Conservation (phyloP, 768 basidiomycete species). For the Mycena venus region DNA sequence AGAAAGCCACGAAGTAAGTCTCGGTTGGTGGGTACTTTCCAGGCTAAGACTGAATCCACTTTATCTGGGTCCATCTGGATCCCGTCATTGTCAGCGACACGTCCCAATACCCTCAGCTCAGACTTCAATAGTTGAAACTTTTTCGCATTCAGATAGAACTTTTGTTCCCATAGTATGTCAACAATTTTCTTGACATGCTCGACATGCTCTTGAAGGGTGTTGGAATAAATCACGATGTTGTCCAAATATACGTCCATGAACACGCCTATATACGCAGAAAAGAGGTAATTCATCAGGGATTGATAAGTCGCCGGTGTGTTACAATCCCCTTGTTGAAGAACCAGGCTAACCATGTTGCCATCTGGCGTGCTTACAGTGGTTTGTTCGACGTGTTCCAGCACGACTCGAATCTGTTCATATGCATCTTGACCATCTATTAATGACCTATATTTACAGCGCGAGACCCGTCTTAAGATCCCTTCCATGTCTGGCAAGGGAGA, state of each 20-base stretch:
- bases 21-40: too few relatives aligned
- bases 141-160: too few relatives aligned
- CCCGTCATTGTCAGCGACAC: constrained; percentile 47
- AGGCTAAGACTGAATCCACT: too few relatives aligned
- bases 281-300: too few relatives aligned
- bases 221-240: constrained; percentile 56
- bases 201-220: constrained; percentile 50
- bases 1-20: too few relatives aligned
- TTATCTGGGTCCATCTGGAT: constrained; percentile 61
- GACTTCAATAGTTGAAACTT: constrained; percentile 43
- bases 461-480: not conserved
- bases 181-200: constrained; percentile 46
- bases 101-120: constrained; percentile 47
- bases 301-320: constrained; percentile 52
- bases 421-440: constrained; percentile 50
- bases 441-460: not conserved
- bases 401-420: constrained; percentile 55
- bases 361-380: constrained; percentile 46
- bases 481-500: too few relatives aligned
- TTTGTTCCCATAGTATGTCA: constrained; percentile 46
- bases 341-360: too few relatives aligned
- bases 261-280: constrained; percentile 19
- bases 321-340: constrained; percentile 43
- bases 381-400: constrained; percentile 38
- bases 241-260: constrained; percentile 35